These are phyloP conservation scores for Wallacemonas rigidus DNA, from an alignment of 208 protist species.

Conservation along the genomic window DNA sequence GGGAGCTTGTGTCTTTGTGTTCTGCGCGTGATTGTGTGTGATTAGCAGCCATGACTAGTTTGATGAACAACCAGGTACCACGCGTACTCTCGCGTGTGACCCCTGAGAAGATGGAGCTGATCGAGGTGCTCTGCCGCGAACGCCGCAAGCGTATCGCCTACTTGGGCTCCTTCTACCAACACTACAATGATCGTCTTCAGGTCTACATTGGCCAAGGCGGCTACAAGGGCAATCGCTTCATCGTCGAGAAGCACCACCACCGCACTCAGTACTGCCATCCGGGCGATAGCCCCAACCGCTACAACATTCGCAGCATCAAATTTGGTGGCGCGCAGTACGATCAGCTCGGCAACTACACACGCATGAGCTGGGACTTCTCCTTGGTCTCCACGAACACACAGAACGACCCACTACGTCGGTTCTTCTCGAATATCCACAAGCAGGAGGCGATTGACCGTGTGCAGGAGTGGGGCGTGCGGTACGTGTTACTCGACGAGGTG, in stretches of 20 bases:
- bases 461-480: constrained; percentile 85
- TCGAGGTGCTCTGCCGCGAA: constrained; percentile 63
- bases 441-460: constrained; percentile 67
- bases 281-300: constrained; percentile 34
- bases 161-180: constrained; percentile 61
- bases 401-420: constrained; percentile 47
- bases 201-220: constrained; percentile 55
- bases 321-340: constrained; percentile 61
- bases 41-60: constrained; percentile 24
- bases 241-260: constrained; percentile 67
- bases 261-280: constrained; percentile 71
- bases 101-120: constrained; percentile 63
- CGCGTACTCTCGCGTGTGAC: constrained; percentile 70
- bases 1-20: no score
- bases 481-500: constrained; percentile 81
- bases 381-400: constrained; percentile 58
- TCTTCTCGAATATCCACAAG: constrained; percentile 49
- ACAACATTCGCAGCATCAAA: constrained; percentile 67
- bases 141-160: constrained; percentile 77
- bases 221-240: constrained; percentile 55
- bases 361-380: constrained; percentile 63
- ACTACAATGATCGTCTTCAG: constrained; percentile 72
- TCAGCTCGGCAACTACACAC: constrained; percentile 63
- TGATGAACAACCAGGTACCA: constrained; percentile 58
- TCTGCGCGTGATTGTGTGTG: background rate